Percentiles rank a stretch among this genome's conserved stretches.
These are phyloP conservation scores for Xylariaceae sp. DNA, from an alignment of 2,329 filamentous ascomycete genomes.

Conservation along the genomic window DNA sequence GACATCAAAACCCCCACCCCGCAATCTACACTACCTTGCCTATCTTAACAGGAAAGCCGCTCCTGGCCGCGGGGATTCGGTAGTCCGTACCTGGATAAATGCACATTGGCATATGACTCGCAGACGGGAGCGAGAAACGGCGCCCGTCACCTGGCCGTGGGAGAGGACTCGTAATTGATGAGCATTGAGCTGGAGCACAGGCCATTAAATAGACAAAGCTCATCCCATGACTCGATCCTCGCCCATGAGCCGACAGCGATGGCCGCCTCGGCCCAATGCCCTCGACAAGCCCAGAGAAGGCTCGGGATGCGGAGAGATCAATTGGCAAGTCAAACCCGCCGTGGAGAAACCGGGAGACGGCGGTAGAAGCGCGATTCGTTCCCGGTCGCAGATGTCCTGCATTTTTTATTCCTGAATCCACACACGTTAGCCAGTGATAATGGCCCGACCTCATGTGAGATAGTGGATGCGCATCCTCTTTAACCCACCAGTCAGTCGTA, in stretches of 20 bases:
- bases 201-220: constrained; percentile 10
- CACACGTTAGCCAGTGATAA: constrained; percentile 32
- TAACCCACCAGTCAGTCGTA: constrained; percentile 13
- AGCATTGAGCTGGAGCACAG: constrained; percentile 19
- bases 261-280: constrained; percentile 10
- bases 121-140: constrained; percentile 23
- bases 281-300: background rate
- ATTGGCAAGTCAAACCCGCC: constrained; percentile 5
- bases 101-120: constrained; percentile 13
- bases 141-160: constrained; percentile 27
- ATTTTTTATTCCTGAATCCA: constrained; percentile 28
- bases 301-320: constrained; percentile 11
- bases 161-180: constrained; percentile 17
- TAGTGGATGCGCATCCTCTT: constrained; percentile 21
- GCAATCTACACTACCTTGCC: background rate
- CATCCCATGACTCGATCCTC: constrained; percentile 5
- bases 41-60: constrained; percentile 12
- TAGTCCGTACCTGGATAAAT: constrained; percentile 5
- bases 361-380: constrained; percentile 23
- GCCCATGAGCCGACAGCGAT: background rate
- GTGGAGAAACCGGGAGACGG: constrained; percentile 12
- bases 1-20: constrained; percentile 21
- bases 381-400: constrained; percentile 20
- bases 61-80: constrained; percentile 18
- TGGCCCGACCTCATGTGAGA: constrained; percentile 22